These are phyloP conservation scores for Microbotryum silenes-acaulis DNA, from an alignment of 1,284 basidiomycete species.

Conservation along the genomic window DNA sequence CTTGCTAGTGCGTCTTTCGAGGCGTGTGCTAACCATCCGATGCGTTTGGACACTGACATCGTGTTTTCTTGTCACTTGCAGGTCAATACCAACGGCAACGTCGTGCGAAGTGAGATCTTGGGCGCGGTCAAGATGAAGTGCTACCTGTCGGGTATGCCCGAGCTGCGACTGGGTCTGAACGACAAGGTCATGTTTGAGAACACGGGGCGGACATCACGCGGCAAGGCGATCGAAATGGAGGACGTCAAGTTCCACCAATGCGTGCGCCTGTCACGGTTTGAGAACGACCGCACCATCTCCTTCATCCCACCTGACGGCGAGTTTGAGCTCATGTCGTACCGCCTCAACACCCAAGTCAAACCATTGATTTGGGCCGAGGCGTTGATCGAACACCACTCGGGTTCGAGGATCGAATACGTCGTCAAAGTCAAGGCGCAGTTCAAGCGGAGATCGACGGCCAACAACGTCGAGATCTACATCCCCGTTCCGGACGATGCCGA, in stretches of 20 bases:
- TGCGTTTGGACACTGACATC: background rate
- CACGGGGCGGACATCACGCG: conserved; percentile 86
- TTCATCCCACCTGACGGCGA: conserved; percentile 99
- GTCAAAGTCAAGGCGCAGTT: conserved; percentile 98
- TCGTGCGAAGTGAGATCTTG: conserved; percentile 93
- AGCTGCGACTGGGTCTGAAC: conserved; percentile 88
- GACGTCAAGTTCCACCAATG: conserved; percentile 99
- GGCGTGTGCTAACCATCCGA: background rate
- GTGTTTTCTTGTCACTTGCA: conserved; percentile 37
- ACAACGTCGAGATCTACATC: conserved; percentile 97
- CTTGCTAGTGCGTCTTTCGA: conserved; percentile 58
- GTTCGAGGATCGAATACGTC: conserved; percentile 92
- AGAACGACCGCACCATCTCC: conserved; percentile 97
- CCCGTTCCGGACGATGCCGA: conserved; percentile 98
- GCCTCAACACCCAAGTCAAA: conserved; percentile 91
- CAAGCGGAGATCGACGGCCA: conserved; percentile 90
- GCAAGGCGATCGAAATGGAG: conserved; percentile 99
- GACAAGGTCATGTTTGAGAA: conserved; percentile 99
- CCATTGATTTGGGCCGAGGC: conserved; percentile 98
- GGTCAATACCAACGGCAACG: conserved; percentile 96
- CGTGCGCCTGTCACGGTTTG: conserved; percentile 96
- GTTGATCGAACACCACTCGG: conserved; percentile 86
- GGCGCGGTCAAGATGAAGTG: conserved; percentile 99
- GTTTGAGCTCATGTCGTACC: conserved; percentile 97
- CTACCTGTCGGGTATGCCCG: conserved; percentile 97